Base-by-base conservation (phyloP, 345 rosid genomes). In the Gossypium longicalyx region DNA sequence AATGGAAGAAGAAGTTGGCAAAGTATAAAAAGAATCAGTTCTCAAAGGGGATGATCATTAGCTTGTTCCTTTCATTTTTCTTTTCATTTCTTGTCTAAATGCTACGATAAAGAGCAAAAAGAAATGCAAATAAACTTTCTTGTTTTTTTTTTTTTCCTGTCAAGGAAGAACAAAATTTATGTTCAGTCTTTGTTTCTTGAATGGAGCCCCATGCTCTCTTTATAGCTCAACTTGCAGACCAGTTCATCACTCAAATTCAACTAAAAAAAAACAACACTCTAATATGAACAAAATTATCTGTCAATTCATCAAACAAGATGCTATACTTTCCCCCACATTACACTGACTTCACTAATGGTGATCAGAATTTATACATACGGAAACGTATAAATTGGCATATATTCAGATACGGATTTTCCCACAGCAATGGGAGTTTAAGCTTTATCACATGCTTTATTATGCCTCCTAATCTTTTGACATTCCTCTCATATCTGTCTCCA, bases 131-230 rank as follows among this genome's bases (percentile, higher is more conserved):
- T 78, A 78, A 86, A 82, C 54, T 76, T 76, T 63, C 38, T 70
- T 66, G 61, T 53, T 71, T 61, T 70, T 70, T 23, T 23, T 23
- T 71, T 58, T 29, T 56, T 73, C 67, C 71, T 76, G 79, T 71
- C 72, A 71, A 77, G 68, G 10, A 3, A 53, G 58, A 23, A 23
- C 63, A 57, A 20, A 22, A 57, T 57, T 57, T 53, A 49, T 70
- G 74, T 67, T 16, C 59, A 19, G 68, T 71, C 64, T 43, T 51
- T 73, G 64, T 58, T 45, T 52, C 47, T 69, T 59, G 61, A 3
- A 82, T 82, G 80, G 83, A 76, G 83, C 77, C 76, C 82, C 82
- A 74, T 82, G 77, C 76, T 57, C 44, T 58, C 74, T 80, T 43
- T 29, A 71, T 63, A 12, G 61, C 47, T 49, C 19, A 20, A 45